These are phyloP conservation scores for Copromyces sp. DNA, from an alignment of 495 filamentous ascomycete species.

Conservation along the genomic window DNA sequence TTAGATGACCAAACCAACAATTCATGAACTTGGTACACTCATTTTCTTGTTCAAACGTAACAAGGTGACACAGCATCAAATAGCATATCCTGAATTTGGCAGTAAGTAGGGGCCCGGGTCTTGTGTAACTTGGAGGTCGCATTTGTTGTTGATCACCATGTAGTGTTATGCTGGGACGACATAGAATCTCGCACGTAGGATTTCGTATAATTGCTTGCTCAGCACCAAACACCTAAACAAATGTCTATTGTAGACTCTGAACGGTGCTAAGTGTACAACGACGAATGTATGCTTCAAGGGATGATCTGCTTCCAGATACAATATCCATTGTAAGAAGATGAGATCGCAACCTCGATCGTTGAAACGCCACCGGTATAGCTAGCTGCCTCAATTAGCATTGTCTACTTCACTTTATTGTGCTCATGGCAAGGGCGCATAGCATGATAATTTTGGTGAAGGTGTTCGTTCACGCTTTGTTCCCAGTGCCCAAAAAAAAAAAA, in stretches of 20 bases:
- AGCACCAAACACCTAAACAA: not conserved
- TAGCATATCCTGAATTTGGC: not conserved
- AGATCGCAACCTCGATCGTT: not conserved
- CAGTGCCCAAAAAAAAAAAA: not conserved
- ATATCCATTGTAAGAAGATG: not conserved
- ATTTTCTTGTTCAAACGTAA: not conserved
- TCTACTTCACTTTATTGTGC: not conserved
- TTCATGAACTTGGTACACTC: not conserved
- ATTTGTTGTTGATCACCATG: not conserved
- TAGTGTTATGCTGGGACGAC: not conserved
- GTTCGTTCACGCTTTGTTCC: not conserved
- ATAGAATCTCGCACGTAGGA: not conserved
- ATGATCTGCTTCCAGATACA: not conserved
- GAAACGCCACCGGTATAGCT: not conserved
- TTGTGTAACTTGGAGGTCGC: not conserved
- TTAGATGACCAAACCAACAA: not conserved
- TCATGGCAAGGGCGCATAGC: not conserved
- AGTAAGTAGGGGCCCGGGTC: not conserved
- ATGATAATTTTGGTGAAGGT: not conserved
- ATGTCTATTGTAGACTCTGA: not conserved
- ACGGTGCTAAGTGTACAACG: not conserved
- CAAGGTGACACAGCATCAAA: not conserved
- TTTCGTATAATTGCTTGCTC: not conserved
- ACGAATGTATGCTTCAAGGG: not conserved
- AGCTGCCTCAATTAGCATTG: not conserved